Conservation (phyloP, 1,139 yeast genomes). For the Saccharomyces hybrid region DNA sequence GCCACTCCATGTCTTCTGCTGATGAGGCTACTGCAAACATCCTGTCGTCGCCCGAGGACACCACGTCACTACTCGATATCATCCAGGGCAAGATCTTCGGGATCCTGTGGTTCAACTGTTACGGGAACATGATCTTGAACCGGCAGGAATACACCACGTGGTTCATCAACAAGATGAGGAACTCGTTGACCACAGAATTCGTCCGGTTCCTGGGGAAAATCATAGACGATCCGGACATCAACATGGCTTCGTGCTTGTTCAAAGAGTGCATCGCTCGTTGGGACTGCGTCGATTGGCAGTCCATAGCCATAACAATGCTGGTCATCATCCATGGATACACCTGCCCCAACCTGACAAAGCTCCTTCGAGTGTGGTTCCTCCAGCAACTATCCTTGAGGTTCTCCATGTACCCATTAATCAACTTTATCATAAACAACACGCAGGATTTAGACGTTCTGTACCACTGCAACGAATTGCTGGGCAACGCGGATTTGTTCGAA, state of each 20-base stretch:
- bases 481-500: conserved; percentile 8
- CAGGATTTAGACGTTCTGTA: conserved; percentile 11
- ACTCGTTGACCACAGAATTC: conserved; percentile 7
- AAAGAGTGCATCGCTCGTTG: background rate
- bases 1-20: background rate
- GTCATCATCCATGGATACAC: background rate
- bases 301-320: conserved; percentile 10
- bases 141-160: conserved; percentile 12
- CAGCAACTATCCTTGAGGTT: conserved; percentile 9
- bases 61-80: background rate
- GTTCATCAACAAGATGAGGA: conserved; percentile 15
- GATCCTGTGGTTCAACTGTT: conserved; percentile 13
- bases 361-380: conserved; percentile 15
- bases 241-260: conserved; percentile 7
- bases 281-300: conserved; percentile 7
- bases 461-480: conserved; percentile 18
- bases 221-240: conserved; percentile 5
- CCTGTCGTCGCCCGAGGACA: background rate
- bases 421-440: conserved; percentile 12
- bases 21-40: background rate
- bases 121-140: conserved; percentile 13
- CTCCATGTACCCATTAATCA: conserved; percentile 19
- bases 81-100: conserved; percentile 10
- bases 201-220: conserved; percentile 9
- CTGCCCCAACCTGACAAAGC: conserved; percentile 7